Percentiles rank a stretch among this genome's conserved stretches.
Conservation (phyloP, 2,329 filamentous ascomycete species). For the Fonsecaea nubica region DNA sequence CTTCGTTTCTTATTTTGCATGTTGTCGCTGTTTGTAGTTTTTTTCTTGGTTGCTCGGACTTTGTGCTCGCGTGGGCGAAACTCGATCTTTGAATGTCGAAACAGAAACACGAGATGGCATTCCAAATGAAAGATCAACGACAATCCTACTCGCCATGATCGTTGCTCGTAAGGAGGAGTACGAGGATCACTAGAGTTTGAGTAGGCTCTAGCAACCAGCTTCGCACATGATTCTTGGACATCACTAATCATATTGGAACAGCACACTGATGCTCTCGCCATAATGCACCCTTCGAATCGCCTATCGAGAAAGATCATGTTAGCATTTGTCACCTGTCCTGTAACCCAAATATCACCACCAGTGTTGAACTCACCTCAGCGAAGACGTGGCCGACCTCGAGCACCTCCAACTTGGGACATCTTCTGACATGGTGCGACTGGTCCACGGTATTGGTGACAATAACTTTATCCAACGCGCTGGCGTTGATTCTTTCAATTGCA, state of each 20-base stretch:
- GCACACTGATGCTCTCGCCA: conserved; percentile 93
- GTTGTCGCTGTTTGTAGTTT: conserved; percentile 9
- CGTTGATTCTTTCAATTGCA: conserved; percentile 91
- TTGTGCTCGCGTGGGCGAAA: background rate
- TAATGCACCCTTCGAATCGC: conserved; percentile 95
- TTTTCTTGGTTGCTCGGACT: background rate
- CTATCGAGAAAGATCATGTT: conserved; percentile 46
- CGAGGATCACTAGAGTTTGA: background rate
- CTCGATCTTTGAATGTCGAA: background rate
- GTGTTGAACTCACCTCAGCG: conserved; percentile 69
- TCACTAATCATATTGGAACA: conserved; percentile 81
- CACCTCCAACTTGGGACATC: conserved; percentile 88
- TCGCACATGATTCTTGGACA: background rate
- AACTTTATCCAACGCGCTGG: conserved; percentile 88
- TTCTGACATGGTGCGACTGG: conserved; percentile 76
- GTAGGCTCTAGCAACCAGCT: background rate
- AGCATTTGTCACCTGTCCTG: background rate
- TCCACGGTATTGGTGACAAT: conserved; percentile 95
- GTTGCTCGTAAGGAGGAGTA: background rate
- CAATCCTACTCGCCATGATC: background rate
- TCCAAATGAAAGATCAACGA: background rate
- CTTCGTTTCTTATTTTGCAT: conserved; percentile 26
- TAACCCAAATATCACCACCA: background rate
- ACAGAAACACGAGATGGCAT: background rate
- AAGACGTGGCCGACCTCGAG: conserved; percentile 88